Conservation (phyloP, 768 basidiomycete genomes). For the Podaxis mareebaensis region DNA sequence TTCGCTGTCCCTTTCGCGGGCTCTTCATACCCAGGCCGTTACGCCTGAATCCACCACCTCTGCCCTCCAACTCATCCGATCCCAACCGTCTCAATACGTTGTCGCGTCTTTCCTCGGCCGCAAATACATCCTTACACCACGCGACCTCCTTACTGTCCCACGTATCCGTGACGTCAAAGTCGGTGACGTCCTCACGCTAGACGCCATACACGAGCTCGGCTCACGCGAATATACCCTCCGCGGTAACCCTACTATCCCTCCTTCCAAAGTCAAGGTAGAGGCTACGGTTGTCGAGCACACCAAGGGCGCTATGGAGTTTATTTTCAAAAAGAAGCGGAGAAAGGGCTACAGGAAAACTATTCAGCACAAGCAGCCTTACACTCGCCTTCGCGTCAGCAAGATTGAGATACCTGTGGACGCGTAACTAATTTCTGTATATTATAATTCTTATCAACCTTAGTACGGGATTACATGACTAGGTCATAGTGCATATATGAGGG, state of each 20-base stretch:
- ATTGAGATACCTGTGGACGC: conserved; percentile 51
- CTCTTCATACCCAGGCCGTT: conserved; percentile 27
- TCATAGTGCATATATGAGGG: conserved; percentile 3
- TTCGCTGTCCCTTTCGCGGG: conserved; percentile 16
- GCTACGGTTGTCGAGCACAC: conserved; percentile 98
- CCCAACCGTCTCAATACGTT: conserved; percentile 92
- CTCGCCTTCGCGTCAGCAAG: conserved; percentile 88
- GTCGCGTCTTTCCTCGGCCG: conserved; percentile 84
- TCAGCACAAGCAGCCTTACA: conserved; percentile 91
- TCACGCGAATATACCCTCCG: conserved; percentile 93
- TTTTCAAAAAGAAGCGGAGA: conserved; percentile 97
- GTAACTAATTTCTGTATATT: conserved; percentile 24
- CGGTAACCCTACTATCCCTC: conserved; percentile 69
- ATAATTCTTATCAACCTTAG: conserved; percentile 12
- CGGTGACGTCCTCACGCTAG: conserved; percentile 81
- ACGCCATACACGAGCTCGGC: conserved; percentile 91
- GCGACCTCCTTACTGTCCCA: conserved; percentile 92
- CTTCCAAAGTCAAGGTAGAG: conserved; percentile 67
- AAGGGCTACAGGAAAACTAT: conserved; percentile 97
- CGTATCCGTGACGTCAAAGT: conserved; percentile 83
- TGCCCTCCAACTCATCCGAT: conserved; percentile 81
- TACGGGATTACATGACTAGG: conserved; percentile 15
- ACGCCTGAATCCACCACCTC: conserved; percentile 44
- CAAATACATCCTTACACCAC: conserved; percentile 87
- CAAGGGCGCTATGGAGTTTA: conserved; percentile 87